A percentile compares a stretch with the other conserved stretches of the same genome.
phyloP scores from a whole-genome alignment of 192 early-diverging fungal genomes.

The Rhizophagus prolifer region DNA sequence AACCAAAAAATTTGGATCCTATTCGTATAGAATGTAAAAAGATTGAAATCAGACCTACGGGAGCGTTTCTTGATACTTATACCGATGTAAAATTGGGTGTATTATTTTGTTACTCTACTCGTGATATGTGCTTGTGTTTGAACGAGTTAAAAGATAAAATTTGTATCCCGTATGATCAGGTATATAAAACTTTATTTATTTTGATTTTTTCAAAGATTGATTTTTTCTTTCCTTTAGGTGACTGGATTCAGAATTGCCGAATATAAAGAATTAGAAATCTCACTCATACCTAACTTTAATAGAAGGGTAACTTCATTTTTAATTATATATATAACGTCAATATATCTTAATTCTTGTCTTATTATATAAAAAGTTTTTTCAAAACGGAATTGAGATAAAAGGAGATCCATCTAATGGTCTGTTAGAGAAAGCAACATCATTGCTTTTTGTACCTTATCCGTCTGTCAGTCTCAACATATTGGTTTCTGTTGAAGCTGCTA shows the following conservation, averaged over 20 bases:
- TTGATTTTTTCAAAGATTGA: neutral
- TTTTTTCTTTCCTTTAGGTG: conserved; percentile 6
- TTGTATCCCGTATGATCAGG: neutral
- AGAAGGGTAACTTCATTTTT: neutral
- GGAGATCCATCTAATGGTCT: conserved; percentile 19
- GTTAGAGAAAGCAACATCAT: conserved; percentile 9
- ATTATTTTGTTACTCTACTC: neutral
- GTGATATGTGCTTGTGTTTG: conserved; percentile 1
- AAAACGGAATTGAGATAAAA: conserved; percentile 5
- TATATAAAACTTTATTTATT: neutral
- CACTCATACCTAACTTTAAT: neutral
- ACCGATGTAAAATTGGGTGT: conserved; percentile 20
- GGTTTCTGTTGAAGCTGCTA: neutral
- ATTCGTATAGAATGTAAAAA: conserved; percentile 19
- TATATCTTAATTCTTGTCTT: neutral
- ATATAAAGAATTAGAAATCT: conserved; percentile 15
- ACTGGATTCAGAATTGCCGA: conserved; percentile 18
- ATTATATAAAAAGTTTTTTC: neutral
- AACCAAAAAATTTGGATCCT: neutral
- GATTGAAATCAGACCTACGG: conserved; percentile 18
- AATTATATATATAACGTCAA: neutral
- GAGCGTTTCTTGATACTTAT: conserved; percentile 24
- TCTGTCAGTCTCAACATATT: neutral
- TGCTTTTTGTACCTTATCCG: neutral
- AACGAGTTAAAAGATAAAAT: conserved; percentile 15